These are phyloP conservation scores for Sugiyamaella xylanicola DNA, from an alignment of 1,139 yeast species.

Conservation along the genomic window DNA sequence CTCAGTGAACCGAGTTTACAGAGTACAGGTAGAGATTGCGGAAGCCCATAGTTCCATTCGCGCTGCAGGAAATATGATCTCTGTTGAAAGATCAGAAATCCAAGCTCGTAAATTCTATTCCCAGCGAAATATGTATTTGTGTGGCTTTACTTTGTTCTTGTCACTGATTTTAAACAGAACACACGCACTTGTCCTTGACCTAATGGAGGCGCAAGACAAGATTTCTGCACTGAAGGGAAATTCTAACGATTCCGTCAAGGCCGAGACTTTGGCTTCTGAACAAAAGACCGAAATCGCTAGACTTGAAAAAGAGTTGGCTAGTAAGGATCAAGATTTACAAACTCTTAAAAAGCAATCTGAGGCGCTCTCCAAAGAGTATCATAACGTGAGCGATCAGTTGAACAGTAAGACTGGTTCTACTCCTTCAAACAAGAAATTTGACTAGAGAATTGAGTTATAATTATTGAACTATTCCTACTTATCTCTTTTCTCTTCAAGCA, in stretches of 20 bases:
- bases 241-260: slow-evolving; percentile 36
- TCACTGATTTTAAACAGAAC: slow-evolving; percentile 85
- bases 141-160: slow-evolving; percentile 92
- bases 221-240: slow-evolving; percentile 31
- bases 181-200: slow-evolving; percentile 76
- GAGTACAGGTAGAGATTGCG: slow-evolving; percentile 60
- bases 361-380: slow-evolving; percentile 66
- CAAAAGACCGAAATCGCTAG: slow-evolving; percentile 46
- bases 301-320: slow-evolving; percentile 58
- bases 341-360: slow-evolving; percentile 72
- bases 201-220: slow-evolving; percentile 62
- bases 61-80: slow-evolving; percentile 28
- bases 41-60: slow-evolving; percentile 24
- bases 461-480: no score
- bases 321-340: slow-evolving; percentile 64
- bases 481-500: no score
- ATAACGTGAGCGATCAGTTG: slow-evolving; percentile 49
- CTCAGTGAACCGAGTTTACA: slow-evolving; percentile 78
- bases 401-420: slow-evolving; percentile 34
- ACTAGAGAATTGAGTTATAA: no score
- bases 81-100: slow-evolving; percentile 67
- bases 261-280: slow-evolving; percentile 32
- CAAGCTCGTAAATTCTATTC: slow-evolving; percentile 93
- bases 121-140: slow-evolving; percentile 93
- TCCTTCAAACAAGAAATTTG: slow-evolving; percentile 39